Evolutionary conservation across 495 filamentous ascomycete genomes (phyloP).

Genomic region (Thermochaetoides thermophila): DNA sequence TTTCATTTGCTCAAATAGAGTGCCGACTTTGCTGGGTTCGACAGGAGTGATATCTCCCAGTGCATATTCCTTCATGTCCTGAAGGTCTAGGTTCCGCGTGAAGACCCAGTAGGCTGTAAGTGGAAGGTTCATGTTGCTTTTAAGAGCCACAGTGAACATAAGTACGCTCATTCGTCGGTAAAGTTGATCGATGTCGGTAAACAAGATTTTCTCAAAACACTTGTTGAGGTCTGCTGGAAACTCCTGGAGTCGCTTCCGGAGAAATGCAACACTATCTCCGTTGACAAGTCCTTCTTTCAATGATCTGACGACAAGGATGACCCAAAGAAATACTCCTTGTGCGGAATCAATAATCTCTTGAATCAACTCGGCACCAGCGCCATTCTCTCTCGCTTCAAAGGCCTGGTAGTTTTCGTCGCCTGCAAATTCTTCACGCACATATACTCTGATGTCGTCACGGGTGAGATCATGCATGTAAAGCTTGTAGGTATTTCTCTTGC

Average conservation of each 20-base stretch:
- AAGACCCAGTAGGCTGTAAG: neutral
- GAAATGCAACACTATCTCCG: neutral
- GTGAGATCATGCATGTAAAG: neutral
- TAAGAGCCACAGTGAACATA: neutral
- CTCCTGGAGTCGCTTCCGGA: neutral
- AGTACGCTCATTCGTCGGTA: neutral
- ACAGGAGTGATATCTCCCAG: neutral
- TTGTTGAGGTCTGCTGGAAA: neutral
- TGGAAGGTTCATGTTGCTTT: neutral
- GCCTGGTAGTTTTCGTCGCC: neutral
- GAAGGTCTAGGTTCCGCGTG: neutral
- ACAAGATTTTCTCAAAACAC: neutral
- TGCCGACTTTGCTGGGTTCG: neutral
- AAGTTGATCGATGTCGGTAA: neutral
- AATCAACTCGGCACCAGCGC: neutral
- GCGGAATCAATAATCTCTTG: slow-evolving; percentile 12
- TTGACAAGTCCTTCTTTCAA: neutral
- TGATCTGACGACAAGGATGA: slow-evolving; percentile 13
- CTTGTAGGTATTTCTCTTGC: neutral
- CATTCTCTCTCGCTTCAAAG: neutral
- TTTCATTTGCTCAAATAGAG: neutral
- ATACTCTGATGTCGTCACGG: neutral
- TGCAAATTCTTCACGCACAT: neutral
- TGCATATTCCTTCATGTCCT: neutral
- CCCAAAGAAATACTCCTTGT: slow-evolving; percentile 36